Evolutionary conservation across 2,329 filamentous ascomycete species (phyloP), one percentile per base, ranked within the genome.

Genomic region (Exophiala bonariae): DNA sequence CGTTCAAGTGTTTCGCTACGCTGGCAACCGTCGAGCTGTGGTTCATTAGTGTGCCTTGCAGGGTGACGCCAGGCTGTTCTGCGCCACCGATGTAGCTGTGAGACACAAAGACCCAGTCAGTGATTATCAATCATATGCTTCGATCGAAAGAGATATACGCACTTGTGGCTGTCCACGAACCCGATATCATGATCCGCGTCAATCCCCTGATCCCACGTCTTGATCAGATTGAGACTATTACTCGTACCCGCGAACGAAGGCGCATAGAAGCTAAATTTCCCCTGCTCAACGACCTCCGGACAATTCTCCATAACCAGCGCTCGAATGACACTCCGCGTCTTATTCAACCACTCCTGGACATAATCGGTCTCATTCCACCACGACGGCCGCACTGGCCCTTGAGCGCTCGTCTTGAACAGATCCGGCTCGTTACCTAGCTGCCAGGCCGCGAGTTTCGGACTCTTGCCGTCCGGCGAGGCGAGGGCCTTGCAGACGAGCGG

Each of bases 391-490:
- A 80, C 73, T 1, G 71, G 66, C 0, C 76, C 74, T 52, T 79
- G 77, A 2, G 73, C 62, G 16, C 74, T 77, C 1, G 72, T 76
- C 14, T 75, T 73, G 62, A 68, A 85, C 6, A 84, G 63, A 61
- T 85, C 81, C 0, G 80, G 79, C 61, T 85, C 81, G 57, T 85
- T 85, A 31, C 83, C 82, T 54, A 84, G 79, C 59, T 82, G 79
- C 79, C 79, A 85, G 52, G 69, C 67, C 19, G 79, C 72, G 4
- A 83, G 64, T 43, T 72, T 78, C 4, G 72, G 74, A 6, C 26
- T 42, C 9, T 64, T 63, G 23, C 23, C 11, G 23, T 26, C 23
- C 11, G 23, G 23, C 23, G 23, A 26, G 2, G 69, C 66, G 0
- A 85, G 64, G 3, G 79, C 77, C 55, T 77, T 75, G 64, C 82